Base-by-base conservation (phyloP, 1,139 yeast species). In the Meyerozyma athensensis region DNA sequence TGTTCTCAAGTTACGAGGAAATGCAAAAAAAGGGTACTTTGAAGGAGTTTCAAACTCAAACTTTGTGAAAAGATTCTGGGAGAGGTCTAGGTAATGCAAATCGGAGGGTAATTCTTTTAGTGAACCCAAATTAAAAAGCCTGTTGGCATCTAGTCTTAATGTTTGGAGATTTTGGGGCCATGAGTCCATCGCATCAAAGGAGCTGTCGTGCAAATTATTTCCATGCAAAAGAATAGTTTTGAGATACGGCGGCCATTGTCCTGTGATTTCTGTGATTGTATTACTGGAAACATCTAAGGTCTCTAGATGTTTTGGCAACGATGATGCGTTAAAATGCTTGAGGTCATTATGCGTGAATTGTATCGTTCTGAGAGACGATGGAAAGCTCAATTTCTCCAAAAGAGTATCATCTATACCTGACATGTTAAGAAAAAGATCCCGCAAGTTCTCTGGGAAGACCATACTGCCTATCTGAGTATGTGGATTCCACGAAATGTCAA, bases 401-500 rank as follows among this genome's bases (percentile, higher is more conserved):
- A 39, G 38, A 6, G 33, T 20, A 41, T 47, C 45, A 10, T 42
- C 39, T 4, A 65, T 45, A 2, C 59, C 61, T 2, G 62, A 56
- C 41, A 48, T 50, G 42, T 66, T 67, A 26, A 65, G 45, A 12
- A 59, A 45, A n/a, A 64, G 46, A 7, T 60, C 52, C 31, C 43
- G 47, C 39, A 64, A 47, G 20, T 46, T 43, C 2, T 43, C 41
- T 0, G 69, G 68, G 68, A 68, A 65, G 4, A 37, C 39, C 7
- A 48, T 26, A 5, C 58, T 53, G 4, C 39, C 34, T 7, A 53
- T 35, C 13, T 50, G 41, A 2, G 55, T 39, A 14, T 37, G 41
- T 4, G 49, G 44, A 20, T 54, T 57, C 72, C 72, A 67, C 3
- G 72, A 65, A 18, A 63, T 43, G 42, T 66, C 72, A 32, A 66